A percentile compares a stretch with the other conserved stretches of the same genome.
phyloP scores from a whole-genome alignment of 768 basidiomycete genomes.

The Panus rudis region DNA sequence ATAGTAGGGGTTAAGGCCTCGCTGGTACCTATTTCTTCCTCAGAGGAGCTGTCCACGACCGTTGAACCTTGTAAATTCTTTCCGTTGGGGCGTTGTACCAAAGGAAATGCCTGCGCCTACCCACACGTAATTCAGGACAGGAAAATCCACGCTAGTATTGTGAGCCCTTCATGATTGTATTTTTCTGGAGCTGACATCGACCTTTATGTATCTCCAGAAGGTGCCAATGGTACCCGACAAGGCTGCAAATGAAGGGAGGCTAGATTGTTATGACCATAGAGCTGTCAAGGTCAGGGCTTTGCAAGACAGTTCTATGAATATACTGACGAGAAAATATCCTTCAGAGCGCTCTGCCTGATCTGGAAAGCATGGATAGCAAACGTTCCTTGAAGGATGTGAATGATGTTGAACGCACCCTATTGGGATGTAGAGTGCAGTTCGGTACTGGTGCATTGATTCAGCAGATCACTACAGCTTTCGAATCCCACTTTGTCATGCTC shows the following conservation, averaged over 20 bases:
- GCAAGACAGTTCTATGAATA: not conserved
- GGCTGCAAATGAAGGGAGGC: no score
- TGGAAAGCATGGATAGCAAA: not conserved
- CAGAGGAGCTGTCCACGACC: not conserved
- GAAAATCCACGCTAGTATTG: not conserved
- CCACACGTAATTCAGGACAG: constrained; percentile 10
- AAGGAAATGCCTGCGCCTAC: constrained; percentile 22
- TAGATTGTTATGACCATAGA: no score
- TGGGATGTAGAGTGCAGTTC: constrained; percentile 28
- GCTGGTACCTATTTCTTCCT: not conserved
- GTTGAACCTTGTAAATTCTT: constrained; percentile 21
- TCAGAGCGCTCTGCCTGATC: constrained; percentile 1
- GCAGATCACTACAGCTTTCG: constrained; percentile 30
- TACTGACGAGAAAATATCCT: not conserved
- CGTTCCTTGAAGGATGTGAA: not conserved
- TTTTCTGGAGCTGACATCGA: constrained; percentile 3
- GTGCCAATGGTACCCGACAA: no score
- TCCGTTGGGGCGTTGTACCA: constrained; percentile 20
- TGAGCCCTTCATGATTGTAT: not conserved
- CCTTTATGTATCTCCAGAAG: not conserved
- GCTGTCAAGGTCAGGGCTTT: no score
- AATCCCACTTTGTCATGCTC: constrained; percentile 32
- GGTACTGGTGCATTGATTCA: constrained; percentile 26
- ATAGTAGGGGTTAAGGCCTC: not conserved
- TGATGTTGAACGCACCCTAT: constrained; percentile 17